phyloP scores from a whole-genome alignment of 1,284 basidiomycete species.

The Caloboletus inedulis region DNA sequence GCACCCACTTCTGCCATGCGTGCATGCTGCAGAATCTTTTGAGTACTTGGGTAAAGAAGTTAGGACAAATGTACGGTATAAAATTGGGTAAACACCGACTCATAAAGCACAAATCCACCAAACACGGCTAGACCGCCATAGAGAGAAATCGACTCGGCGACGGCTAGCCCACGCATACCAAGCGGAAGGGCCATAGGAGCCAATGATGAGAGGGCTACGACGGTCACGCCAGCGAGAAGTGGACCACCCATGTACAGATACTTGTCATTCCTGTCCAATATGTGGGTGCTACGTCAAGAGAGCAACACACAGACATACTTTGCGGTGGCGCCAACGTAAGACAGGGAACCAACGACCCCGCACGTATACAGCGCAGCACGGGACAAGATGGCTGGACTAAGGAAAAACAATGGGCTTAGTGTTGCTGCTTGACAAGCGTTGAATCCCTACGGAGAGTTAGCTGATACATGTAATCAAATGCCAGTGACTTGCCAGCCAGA shows the following conservation, averaged over 20 bases:
- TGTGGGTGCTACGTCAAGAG: background rate
- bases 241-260: conserved; percentile 85
- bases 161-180: conserved; percentile 71
- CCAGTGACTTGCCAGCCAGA: conserved; percentile 62
- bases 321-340: conserved; percentile 88
- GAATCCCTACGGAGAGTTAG: conserved; percentile 56
- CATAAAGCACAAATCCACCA: conserved; percentile 82
- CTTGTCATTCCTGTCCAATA: conserved; percentile 64
- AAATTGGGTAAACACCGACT: conserved; percentile 47
- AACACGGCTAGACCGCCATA: conserved; percentile 89
- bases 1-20: conserved; percentile 68
- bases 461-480: background rate
- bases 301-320: conserved; percentile 43
- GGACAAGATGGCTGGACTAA: conserved; percentile 82
- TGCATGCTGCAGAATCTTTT: conserved; percentile 79
- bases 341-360: conserved; percentile 80
- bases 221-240: conserved; percentile 80
- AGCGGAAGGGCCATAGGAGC: conserved; percentile 87
- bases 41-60: conserved; percentile 44
- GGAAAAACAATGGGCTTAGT: conserved; percentile 80
- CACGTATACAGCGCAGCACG: conserved; percentile 87
- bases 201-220: conserved; percentile 81
- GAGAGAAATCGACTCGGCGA: conserved; percentile 77
- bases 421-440: conserved; percentile 85
- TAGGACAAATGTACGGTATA: background rate